Evolutionary conservation across 306 rosid species (phyloP).

Genomic region (Casuarina glauca): DNA sequence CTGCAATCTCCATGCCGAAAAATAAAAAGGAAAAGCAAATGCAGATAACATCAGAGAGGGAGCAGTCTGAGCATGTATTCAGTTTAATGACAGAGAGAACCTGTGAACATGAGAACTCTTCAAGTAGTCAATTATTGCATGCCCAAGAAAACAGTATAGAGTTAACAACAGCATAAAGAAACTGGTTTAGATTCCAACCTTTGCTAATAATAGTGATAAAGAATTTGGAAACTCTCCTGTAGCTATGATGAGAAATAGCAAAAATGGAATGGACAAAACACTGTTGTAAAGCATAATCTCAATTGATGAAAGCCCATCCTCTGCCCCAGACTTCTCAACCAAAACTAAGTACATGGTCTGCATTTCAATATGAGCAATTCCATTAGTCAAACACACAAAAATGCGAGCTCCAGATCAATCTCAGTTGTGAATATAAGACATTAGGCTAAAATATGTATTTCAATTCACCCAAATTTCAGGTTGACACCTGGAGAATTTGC

Average conservation of each 20-base stretch:
- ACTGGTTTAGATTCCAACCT: slow-evolving; percentile 52
- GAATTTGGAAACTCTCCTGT: slow-evolving; percentile 92
- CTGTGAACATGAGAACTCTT: not conserved
- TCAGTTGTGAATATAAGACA: not conserved
- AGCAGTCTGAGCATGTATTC: slow-evolving; percentile 1
- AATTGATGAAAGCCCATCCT: slow-evolving; percentile 83
- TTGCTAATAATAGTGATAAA: slow-evolving; percentile 63
- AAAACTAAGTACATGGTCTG: slow-evolving; percentile 98
- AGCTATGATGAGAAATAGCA: slow-evolving; percentile 79
- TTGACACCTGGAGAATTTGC: not conserved
- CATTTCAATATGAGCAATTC: slow-evolving; percentile 25
- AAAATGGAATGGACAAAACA: slow-evolving; percentile 86
- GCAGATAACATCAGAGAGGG: not conserved
- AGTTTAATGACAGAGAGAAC: not conserved
- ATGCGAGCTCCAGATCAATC: not conserved
- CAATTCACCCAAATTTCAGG: not conserved
- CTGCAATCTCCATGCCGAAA: not conserved
- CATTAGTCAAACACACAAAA: slow-evolving; percentile 30
- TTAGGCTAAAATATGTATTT: not conserved
- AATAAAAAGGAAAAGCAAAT: not conserved
- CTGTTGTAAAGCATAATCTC: slow-evolving; percentile 98
- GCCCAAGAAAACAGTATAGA: slow-evolving; percentile 1
- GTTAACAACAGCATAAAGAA: slow-evolving; percentile 22
- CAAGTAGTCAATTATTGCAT: slow-evolving; percentile 6
- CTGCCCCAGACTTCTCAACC: slow-evolving; percentile 96